Evolutionary conservation across 345 rosid species (phyloP).

Genomic region (Arabidopsis arenosa): DNA sequence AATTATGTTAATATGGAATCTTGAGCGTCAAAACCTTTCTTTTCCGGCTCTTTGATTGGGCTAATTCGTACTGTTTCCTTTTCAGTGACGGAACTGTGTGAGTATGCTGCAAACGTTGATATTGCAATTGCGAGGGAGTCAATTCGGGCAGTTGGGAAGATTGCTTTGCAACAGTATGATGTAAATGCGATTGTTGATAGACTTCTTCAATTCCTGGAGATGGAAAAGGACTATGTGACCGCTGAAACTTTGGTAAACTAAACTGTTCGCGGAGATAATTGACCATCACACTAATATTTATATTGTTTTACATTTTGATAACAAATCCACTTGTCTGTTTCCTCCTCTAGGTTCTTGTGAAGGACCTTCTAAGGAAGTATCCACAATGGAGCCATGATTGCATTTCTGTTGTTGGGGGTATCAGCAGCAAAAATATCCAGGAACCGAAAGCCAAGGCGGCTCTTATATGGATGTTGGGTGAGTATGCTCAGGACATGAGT

Average conservation of each 20-base stretch:
- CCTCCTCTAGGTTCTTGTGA: constrained; percentile 81
- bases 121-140: constrained; percentile 96
- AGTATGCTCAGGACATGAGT: constrained; percentile 96
- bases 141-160: constrained; percentile 97
- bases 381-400: constrained; percentile 99
- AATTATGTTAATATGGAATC: constrained; percentile 19
- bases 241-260: constrained; percentile 91
- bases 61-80: constrained; percentile 28
- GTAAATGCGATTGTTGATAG: constrained; percentile 99
- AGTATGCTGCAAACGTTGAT: constrained; percentile 99
- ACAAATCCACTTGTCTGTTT: constrained; percentile 13
- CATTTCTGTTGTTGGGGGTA: constrained; percentile 98
- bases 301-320: constrained; percentile 15
- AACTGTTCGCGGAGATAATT: constrained; percentile 6
- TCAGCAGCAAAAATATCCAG: constrained; percentile 88
- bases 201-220: constrained; percentile 98
- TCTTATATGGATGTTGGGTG: constrained; percentile 99
- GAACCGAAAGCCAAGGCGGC: constrained; percentile 99
- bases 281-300: neutral
- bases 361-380: constrained; percentile 94
- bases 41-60: constrained; percentile 35
- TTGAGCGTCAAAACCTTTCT: neutral
- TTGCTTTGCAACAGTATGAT: constrained; percentile 98
- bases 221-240: constrained; percentile 99
- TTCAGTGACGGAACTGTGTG: constrained; percentile 96